Evolutionary conservation across 2,329 filamentous ascomycete species (phyloP), one percentile per base, ranked within the genome.

Genomic region (Trichoderma arundinaceum): DNA sequence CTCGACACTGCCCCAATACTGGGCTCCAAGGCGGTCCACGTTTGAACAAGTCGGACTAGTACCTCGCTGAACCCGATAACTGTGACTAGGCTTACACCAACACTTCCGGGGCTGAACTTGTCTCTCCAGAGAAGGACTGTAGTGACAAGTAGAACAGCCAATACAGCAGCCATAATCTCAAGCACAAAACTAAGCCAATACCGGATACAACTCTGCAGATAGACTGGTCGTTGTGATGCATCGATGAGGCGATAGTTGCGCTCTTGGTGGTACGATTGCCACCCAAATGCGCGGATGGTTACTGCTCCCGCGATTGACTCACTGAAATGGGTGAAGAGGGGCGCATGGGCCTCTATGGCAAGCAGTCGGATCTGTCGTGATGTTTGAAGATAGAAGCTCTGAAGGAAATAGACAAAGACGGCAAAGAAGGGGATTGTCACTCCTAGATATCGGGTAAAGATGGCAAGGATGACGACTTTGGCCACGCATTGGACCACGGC

Each of bases 121-220:
- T 67, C 67, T 32, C 67, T 66, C 12, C 83, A 72, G 43, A 67
- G 44, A 9, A 83, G 77, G 1, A 81, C 78, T 2, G 83, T 71
- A 22, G 61, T 72, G 12, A 85, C 79, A 4, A 86, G 70, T 2
- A 83, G 68, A 1, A 81, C 76, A 1, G 81, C 82, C 28, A 86
- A 75, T 1, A 72, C 78, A 0, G 81, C 79, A 0, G 84, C 80
- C 4, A 71, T 52, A 2, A 85, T 70, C 64, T 85, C 81, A 5
- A 85, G 71, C 1, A 82, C 80, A 3, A 85, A 71, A 0, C 74
- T 78, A 1, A 85, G 73, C 82, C 83, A 85, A 19, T 79, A 75
- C 68, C 84, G 83, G 12, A 84, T 80, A 17, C 79, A 78, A 59
- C 77, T 80, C 12, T 84, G 76, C 8, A 83, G 73, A 65, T 85